Percentiles rank a stretch among this genome's conserved stretches.
Evolutionary conservation across 179 eudicot species (phyloP).

Genomic region (Silene vulgaris): DNA sequence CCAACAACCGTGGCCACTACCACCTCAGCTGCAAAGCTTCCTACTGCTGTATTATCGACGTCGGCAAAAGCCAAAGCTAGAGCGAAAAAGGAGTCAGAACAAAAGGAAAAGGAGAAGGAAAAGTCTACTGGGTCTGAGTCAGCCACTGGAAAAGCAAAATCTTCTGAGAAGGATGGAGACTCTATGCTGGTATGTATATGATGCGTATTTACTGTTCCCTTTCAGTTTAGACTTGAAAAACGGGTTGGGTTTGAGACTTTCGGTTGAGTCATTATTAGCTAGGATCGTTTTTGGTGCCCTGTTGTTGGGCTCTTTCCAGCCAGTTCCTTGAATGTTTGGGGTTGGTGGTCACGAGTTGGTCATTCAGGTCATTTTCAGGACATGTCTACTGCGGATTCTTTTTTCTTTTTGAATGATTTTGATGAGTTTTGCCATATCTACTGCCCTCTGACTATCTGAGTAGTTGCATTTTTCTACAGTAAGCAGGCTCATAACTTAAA

Average conservation of each 20-base stretch:
- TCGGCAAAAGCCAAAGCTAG: slow-evolving; percentile 79
- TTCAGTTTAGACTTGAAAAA: slow-evolving; percentile 56
- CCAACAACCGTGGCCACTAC: slow-evolving; percentile 79
- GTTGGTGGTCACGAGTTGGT: background rate
- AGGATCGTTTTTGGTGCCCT: slow-evolving; percentile 48
- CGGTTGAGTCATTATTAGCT: too few relatives aligned
- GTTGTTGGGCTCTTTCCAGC: slow-evolving; percentile 41
- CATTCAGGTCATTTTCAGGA: background rate
- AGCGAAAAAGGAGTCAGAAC: slow-evolving; percentile 89
- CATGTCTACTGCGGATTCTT: background rate
- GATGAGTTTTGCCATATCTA: too few relatives aligned
- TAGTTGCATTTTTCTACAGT: too few relatives aligned
- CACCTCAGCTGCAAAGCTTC: slow-evolving; percentile 77
- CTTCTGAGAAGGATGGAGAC: slow-evolving; percentile 68
- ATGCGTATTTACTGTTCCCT: slow-evolving; percentile 38
- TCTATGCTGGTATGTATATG: slow-evolving; percentile 62
- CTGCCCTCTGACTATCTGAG: too few relatives aligned
- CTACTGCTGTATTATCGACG: slow-evolving; percentile 85
- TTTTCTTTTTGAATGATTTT: background rate
- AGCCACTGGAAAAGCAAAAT: slow-evolving; percentile 53
- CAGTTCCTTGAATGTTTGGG: background rate
- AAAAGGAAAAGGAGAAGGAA: slow-evolving; percentile 54
- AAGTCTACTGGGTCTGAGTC: slow-evolving; percentile 44
- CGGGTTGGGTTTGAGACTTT: slow-evolving; percentile 32
- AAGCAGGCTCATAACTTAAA: slow-evolving; percentile 67